Conservation (phyloP, 1,284 basidiomycete species). For the Porodaedalea pini region DNA sequence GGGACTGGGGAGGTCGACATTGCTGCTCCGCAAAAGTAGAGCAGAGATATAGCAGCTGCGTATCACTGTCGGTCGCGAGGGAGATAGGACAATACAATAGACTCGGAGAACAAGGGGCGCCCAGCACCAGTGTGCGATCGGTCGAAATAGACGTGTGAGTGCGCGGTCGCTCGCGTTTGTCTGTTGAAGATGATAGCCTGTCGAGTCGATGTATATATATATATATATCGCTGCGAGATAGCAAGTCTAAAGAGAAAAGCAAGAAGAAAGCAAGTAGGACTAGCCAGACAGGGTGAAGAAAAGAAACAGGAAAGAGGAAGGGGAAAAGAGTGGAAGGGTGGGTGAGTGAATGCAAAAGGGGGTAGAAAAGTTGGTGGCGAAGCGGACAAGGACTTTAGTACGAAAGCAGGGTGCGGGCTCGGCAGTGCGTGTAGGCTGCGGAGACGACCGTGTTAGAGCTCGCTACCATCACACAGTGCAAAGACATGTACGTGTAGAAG, state of each 20-base stretch:
- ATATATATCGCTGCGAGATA: slow-evolving; percentile 12
- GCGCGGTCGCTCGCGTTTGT: neutral
- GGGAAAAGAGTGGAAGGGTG: slow-evolving; percentile 26
- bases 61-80: slow-evolving; percentile 13
- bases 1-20: slow-evolving; percentile 48
- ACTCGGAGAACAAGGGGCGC: slow-evolving; percentile 31
- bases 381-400: slow-evolving; percentile 8
- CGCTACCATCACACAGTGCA: slow-evolving; percentile 10
- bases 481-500: no score
- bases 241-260: slow-evolving; percentile 27
- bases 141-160: neutral
- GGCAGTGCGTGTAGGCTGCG: neutral
- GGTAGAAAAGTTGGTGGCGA: neutral
- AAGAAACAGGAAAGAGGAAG: slow-evolving; percentile 21
- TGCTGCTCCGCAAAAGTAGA: slow-evolving; percentile 33
- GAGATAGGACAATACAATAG: slow-evolving; percentile 18
- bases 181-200: neutral
- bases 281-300: slow-evolving; percentile 27
- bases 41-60: slow-evolving; percentile 19
- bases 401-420: neutral
- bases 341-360: neutral
- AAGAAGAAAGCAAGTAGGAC: slow-evolving; percentile 22
- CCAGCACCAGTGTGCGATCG: slow-evolving; percentile 41
- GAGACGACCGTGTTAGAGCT: slow-evolving; percentile 1
- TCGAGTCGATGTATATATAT: neutral